Conservation (phyloP, 2,329 filamentous ascomycete species). For the Geosmithia morbida region DNA sequence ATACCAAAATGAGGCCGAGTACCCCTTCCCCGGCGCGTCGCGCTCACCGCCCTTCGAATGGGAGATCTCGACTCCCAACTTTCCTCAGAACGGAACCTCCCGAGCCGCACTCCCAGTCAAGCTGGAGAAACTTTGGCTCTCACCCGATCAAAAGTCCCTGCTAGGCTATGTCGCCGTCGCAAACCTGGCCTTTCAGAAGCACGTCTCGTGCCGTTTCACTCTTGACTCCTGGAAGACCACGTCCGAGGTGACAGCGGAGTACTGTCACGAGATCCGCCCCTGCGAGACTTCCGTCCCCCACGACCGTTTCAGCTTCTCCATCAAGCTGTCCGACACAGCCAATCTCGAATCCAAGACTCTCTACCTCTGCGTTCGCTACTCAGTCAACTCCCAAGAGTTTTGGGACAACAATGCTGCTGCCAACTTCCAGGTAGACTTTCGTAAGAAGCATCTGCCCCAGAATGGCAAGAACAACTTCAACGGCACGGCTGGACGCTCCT, state of each 20-base stretch:
- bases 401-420: slow-evolving; percentile 86
- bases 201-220: slow-evolving; percentile 84
- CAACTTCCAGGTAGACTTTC: slow-evolving; percentile 93
- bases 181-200: slow-evolving; percentile 83
- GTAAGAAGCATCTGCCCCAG: slow-evolving; percentile 56
- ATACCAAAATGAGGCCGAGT: slow-evolving; percentile 79
- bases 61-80: slow-evolving; percentile 78
- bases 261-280: slow-evolving; percentile 60
- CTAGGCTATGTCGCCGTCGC: slow-evolving; percentile 72
- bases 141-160: slow-evolving; percentile 72
- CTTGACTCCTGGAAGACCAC: slow-evolving; percentile 98
- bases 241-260: slow-evolving; percentile 87
- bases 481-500: slow-evolving; percentile 32
- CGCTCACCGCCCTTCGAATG: slow-evolving; percentile 55
- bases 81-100: slow-evolving; percentile 47
- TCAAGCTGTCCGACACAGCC: slow-evolving; percentile 80
- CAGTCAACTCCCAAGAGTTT: slow-evolving; percentile 67
- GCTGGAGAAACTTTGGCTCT: slow-evolving; percentile 77
- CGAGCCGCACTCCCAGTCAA: slow-evolving; percentile 56
- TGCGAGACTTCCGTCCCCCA: slow-evolving; percentile 51
- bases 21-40: slow-evolving; percentile 55
- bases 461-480: slow-evolving; percentile 40
- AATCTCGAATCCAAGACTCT: slow-evolving; percentile 88
- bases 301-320: slow-evolving; percentile 87
- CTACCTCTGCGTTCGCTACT: slow-evolving; percentile 83